Evolutionary conservation across 169 alveolate species (phyloP).

Genomic region (Eimeria sp.): DNA sequence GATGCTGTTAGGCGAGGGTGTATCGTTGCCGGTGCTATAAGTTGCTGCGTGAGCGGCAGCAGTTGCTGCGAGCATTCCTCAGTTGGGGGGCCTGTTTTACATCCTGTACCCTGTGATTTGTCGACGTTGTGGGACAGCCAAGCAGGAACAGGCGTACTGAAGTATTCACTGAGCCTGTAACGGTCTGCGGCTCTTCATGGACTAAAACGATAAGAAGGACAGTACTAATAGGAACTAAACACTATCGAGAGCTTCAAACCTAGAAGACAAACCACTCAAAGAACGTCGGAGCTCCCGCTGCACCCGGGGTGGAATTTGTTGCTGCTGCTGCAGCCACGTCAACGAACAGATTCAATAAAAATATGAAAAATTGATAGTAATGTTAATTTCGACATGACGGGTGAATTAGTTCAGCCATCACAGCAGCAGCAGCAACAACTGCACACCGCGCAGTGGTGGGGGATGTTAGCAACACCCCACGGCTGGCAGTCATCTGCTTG

Average conservation of each 20-base stretch:
- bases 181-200: not conserved
- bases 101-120: no score
- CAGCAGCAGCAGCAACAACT: not conserved
- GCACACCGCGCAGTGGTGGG: slow-evolving; percentile 4
- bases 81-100: no score
- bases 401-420: not conserved
- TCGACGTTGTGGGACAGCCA: no score
- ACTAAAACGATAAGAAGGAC: not conserved
- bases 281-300: no score
- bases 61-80: no score
- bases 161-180: not conserved
- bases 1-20: no score
- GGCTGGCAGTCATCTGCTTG: not conserved
- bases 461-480: slow-evolving; percentile 19
- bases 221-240: not conserved
- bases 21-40: no score
- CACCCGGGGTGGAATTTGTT: not conserved
- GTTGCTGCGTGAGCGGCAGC: no score
- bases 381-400: not conserved
- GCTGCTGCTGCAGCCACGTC: not conserved
- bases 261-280: not conserved
- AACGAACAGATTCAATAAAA: not conserved
- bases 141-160: no score
- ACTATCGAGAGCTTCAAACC: no score
- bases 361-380: not conserved